These are phyloP conservation scores for Suillus discolor DNA, from an alignment of 768 basidiomycete species.

Conservation along the genomic window DNA sequence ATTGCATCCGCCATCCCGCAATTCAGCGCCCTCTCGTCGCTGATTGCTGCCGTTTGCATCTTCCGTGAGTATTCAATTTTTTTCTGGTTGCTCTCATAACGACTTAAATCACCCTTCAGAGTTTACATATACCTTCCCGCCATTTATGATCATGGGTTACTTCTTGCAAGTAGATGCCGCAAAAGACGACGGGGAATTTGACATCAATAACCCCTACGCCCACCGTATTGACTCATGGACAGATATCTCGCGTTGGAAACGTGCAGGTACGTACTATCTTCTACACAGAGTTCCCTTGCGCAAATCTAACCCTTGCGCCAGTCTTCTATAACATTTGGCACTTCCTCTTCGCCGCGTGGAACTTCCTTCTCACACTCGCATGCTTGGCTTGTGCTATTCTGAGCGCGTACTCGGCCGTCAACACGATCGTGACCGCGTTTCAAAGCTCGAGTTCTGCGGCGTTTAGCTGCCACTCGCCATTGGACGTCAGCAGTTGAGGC, in stretches of 20 bases:
- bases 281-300: neutral
- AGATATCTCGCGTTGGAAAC: constrained; percentile 29
- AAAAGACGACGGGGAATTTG: constrained; percentile 25
- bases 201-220: constrained; percentile 26
- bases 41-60: constrained; percentile 61
- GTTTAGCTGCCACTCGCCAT: constrained; percentile 54
- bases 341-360: constrained; percentile 55
- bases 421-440: constrained; percentile 47
- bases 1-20: constrained; percentile 64
- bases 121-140: constrained; percentile 43
- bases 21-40: constrained; percentile 53
- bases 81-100: constrained; percentile 37
- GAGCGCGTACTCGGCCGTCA: constrained; percentile 46
- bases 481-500: constrained; percentile 1
- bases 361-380: constrained; percentile 47
- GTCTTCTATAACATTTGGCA: constrained; percentile 14
- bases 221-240: constrained; percentile 35
- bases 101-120: constrained; percentile 34
- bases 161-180: constrained; percentile 31
- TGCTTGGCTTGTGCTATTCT: constrained; percentile 52
- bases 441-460: constrained; percentile 40
- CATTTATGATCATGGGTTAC: constrained; percentile 37
- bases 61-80: constrained; percentile 40
- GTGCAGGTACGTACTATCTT: constrained; percentile 26
- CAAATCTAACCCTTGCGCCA: constrained; percentile 7